Percentiles rank a stretch among this genome's conserved stretches.
These are phyloP conservation scores for Trichoderma hamatum DNA, from an alignment of 2,329 filamentous ascomycete genomes.

Conservation along the genomic window DNA sequence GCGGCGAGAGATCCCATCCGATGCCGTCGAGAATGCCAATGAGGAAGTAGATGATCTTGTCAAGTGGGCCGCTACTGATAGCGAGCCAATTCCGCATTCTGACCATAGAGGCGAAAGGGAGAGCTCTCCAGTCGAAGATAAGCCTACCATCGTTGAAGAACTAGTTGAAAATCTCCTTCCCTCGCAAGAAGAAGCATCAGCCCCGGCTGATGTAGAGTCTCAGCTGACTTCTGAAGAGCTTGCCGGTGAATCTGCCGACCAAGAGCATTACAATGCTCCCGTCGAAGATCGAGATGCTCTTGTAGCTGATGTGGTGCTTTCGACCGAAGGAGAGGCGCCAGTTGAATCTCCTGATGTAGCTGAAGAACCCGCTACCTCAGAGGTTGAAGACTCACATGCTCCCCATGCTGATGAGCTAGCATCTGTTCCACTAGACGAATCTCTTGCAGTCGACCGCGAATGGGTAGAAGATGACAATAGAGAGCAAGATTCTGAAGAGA, in stretches of 20 bases:
- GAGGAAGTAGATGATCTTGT: conserved; percentile 1
- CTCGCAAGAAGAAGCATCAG: not conserved
- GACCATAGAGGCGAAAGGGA: conserved; percentile 31
- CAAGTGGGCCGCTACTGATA: conserved; percentile 18
- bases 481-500: not conserved
- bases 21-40: not conserved
- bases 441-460: not conserved
- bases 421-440: not conserved
- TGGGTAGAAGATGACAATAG: not conserved
- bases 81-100: conserved; percentile 5
- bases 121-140: conserved; percentile 26
- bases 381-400: not conserved
- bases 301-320: not conserved
- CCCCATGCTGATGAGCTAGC: not conserved
- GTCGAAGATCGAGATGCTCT: conserved; percentile 2
- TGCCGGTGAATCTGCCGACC: not conserved
- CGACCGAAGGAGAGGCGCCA: not conserved
- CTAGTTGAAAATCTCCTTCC: not conserved
- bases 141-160: not conserved
- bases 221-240: not conserved
- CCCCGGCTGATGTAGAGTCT: not conserved
- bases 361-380: not conserved
- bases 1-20: not conserved
- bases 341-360: not conserved
- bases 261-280: not conserved